Conservation (phyloP, 2,329 filamentous ascomycete genomes). For the Talaromyces sp. region DNA sequence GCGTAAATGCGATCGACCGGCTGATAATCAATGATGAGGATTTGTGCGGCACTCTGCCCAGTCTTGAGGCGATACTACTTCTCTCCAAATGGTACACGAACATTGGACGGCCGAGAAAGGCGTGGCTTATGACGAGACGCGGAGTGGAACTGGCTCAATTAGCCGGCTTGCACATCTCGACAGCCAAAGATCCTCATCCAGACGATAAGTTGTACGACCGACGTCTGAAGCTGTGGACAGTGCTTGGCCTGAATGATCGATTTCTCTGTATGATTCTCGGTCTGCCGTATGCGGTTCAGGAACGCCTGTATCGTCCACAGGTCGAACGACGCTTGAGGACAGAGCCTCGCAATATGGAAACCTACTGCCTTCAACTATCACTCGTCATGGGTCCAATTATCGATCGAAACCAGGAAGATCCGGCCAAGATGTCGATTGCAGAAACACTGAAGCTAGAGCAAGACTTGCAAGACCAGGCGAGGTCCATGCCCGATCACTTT, state of each 20-base stretch:
- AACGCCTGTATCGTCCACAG: slow-evolving; percentile 31
- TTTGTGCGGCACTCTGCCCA: slow-evolving; percentile 50
- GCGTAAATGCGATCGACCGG: slow-evolving; percentile 46
- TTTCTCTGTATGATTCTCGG: slow-evolving; percentile 54
- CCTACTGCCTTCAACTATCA: slow-evolving; percentile 32
- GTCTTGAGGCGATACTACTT: slow-evolving; percentile 53
- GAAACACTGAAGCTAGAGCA: slow-evolving; percentile 42
- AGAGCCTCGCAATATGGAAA: slow-evolving; percentile 24
- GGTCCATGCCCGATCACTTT: slow-evolving; percentile 31
- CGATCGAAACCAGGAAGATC: slow-evolving; percentile 42
- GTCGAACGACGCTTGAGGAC: slow-evolving; percentile 24
- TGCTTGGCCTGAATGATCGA: slow-evolving; percentile 46
- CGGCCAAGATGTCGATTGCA: slow-evolving; percentile 34
- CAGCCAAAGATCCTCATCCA: slow-evolving; percentile 28
- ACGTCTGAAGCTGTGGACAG: slow-evolving; percentile 39
- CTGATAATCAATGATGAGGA: slow-evolving; percentile 52
- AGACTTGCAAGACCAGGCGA: slow-evolving; percentile 35
- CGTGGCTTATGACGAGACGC: slow-evolving; percentile 52
- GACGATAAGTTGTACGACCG: slow-evolving; percentile 29
- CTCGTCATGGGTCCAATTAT: slow-evolving; percentile 39
- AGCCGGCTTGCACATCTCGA: slow-evolving; percentile 46
- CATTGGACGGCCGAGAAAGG: slow-evolving; percentile 54
- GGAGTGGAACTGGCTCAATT: slow-evolving; percentile 54
- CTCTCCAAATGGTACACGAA: slow-evolving; percentile 54
- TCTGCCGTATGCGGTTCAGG: slow-evolving; percentile 46